Evolutionary conservation across 148 eudicot genomes (phyloP).

Genomic region (Vaccinium vitisidaea): DNA sequence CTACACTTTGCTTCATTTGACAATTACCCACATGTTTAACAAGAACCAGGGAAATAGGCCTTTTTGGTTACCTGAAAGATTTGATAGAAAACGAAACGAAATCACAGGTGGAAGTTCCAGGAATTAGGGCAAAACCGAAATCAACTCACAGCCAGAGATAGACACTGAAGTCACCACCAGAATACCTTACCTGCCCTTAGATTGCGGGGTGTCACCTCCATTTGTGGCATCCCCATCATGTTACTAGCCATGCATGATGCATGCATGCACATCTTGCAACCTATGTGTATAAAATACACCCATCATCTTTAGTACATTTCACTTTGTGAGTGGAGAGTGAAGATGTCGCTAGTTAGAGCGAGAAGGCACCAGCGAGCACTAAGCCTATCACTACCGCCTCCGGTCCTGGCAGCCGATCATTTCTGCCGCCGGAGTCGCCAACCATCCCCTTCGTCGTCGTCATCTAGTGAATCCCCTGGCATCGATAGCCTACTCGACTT

Average conservation of each 20-base stretch:
- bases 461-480: slow-evolving; percentile 9
- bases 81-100: background rate
- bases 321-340: background rate
- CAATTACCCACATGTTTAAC: background rate
- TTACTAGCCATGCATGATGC: background rate
- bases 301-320: background rate
- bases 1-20: background rate
- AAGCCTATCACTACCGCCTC: slow-evolving; percentile 14
- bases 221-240: background rate
- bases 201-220: background rate
- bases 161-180: background rate
- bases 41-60: background rate
- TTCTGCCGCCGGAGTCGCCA: background rate
- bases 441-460: slow-evolving; percentile 5
- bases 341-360: slow-evolving; percentile 21
- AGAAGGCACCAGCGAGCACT: slow-evolving; percentile 20
- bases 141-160: slow-evolving; percentile 6
- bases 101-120: background rate
- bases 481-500: slow-evolving; percentile 10
- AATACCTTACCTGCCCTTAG: slow-evolving; percentile 22
- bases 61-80: slow-evolving; percentile 6
- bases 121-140: background rate
- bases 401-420: background rate
- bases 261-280: background rate
- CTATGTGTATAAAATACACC: background rate